These are phyloP conservation scores for Sphaerulina musiva DNA, from an alignment of 2,329 filamentous ascomycete species.

Conservation along the genomic window DNA sequence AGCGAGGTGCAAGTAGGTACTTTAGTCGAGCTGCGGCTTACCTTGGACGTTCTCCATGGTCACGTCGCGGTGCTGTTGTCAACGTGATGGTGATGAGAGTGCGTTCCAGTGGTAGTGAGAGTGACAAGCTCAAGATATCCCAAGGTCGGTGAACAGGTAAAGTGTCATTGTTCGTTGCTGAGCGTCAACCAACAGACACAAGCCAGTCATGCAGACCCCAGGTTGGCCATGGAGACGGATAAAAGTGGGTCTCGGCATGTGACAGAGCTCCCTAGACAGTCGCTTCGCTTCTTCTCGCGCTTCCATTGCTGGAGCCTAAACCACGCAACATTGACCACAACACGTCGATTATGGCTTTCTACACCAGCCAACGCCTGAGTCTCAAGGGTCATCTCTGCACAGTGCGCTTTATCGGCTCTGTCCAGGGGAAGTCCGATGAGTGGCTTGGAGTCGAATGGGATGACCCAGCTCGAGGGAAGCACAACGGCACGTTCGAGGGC, in stretches of 20 bases:
- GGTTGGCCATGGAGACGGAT: neutral
- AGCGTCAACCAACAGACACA: neutral
- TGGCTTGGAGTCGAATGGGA: constrained; percentile 99
- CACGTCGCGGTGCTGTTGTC: neutral
- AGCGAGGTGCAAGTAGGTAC: neutral
- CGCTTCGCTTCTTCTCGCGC: neutral
- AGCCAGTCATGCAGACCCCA: too few relatives aligned
- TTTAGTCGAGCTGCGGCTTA: constrained; percentile 5
- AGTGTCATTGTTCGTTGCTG: neutral
- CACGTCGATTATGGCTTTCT: constrained; percentile 9
- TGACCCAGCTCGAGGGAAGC: constrained; percentile 76
- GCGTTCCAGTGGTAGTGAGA: neutral
- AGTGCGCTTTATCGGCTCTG: constrained; percentile 71
- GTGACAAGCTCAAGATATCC: neutral
- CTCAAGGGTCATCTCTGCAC: constrained; percentile 75
- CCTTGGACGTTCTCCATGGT: constrained; percentile 31
- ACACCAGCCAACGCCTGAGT: constrained; percentile 65
- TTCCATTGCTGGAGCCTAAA: neutral
- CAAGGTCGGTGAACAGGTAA: neutral
- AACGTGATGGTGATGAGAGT: neutral
- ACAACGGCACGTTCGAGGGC: constrained; percentile 76
- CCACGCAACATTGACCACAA: neutral
- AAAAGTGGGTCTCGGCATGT: neutral
- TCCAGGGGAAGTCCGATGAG: constrained; percentile 66
- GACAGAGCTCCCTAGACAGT: neutral